Evolutionary conservation across 176 grass and related monocot species (phyloP).

Genomic region (Ensete glaucum): DNA sequence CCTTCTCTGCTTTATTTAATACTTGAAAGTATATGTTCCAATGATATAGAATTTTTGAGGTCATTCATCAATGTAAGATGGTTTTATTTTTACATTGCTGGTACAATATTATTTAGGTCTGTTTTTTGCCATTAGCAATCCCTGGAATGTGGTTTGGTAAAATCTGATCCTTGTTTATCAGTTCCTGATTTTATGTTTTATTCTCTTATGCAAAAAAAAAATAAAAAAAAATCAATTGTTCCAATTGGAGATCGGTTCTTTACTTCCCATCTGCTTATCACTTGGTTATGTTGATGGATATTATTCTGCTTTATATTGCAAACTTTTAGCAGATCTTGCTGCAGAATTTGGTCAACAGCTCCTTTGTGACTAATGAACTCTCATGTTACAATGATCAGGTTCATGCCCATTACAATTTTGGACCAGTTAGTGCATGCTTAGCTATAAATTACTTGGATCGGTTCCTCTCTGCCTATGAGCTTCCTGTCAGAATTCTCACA

Average conservation of each 20-base stretch:
- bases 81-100: neutral
- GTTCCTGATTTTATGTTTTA: neutral
- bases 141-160: neutral
- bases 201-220: neutral
- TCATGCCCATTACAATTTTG: slow-evolving; percentile 74
- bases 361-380: slow-evolving; percentile 23
- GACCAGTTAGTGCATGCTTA: slow-evolving; percentile 64
- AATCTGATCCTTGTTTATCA: neutral
- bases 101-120: too few relatives aligned
- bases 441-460: slow-evolving; percentile 89
- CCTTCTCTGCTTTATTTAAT: neutral
- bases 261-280: neutral
- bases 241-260: neutral
- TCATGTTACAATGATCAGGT: slow-evolving; percentile 48
- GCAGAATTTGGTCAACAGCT: slow-evolving; percentile 2
- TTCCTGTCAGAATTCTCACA: slow-evolving; percentile 57
- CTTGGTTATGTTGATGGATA: slow-evolving; percentile 11
- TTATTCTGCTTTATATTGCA: slow-evolving; percentile 8
- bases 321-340: neutral
- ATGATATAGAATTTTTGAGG: neutral
- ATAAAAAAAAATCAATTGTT: too few relatives aligned
- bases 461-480: slow-evolving; percentile 63
- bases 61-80: neutral
- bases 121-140: neutral
- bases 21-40: neutral